These are phyloP conservation scores for Coniochaeta sp. DNA, from an alignment of 2,329 filamentous ascomycete species.

Conservation along the genomic window DNA sequence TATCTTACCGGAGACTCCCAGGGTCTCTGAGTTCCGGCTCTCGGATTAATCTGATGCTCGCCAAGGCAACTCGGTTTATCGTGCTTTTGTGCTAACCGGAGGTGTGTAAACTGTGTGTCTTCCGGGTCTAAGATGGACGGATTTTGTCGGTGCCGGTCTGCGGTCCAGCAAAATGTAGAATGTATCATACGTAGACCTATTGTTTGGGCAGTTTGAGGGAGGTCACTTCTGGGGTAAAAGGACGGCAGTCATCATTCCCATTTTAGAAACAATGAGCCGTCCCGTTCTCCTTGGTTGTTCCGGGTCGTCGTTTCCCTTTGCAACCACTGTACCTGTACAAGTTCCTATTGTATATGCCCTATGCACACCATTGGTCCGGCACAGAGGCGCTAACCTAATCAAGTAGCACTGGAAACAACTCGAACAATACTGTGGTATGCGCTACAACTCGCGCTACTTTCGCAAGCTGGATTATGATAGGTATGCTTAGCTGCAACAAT, in stretches of 20 bases:
- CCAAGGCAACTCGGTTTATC: neutral
- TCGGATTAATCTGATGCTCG: neutral
- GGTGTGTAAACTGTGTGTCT: neutral
- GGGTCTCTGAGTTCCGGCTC: neutral
- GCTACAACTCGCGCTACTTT: neutral
- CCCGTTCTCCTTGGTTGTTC: neutral
- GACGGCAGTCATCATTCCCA: neutral
- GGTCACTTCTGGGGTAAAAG: neutral
- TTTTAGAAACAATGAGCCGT: slow-evolving; percentile 1
- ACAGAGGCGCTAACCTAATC: neutral
- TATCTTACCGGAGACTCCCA: neutral
- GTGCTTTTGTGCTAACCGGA: neutral
- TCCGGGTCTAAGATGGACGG: no score
- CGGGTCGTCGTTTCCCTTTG: neutral
- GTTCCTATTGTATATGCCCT: no score
- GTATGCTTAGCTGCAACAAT: neutral
- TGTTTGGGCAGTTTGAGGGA: neutral
- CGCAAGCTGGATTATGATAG: neutral
- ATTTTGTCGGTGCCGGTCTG: no score
- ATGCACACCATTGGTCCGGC: neutral
- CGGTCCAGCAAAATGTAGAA: no score
- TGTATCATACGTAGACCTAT: no score
- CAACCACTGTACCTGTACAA: neutral
- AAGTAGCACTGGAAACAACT: neutral
- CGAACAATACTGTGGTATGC: no score